Percentiles rank a stretch among this genome's conserved stretches.
phyloP scores from a whole-genome alignment of 163 green algal genomes.

The Scenedesmus sp. region DNA sequence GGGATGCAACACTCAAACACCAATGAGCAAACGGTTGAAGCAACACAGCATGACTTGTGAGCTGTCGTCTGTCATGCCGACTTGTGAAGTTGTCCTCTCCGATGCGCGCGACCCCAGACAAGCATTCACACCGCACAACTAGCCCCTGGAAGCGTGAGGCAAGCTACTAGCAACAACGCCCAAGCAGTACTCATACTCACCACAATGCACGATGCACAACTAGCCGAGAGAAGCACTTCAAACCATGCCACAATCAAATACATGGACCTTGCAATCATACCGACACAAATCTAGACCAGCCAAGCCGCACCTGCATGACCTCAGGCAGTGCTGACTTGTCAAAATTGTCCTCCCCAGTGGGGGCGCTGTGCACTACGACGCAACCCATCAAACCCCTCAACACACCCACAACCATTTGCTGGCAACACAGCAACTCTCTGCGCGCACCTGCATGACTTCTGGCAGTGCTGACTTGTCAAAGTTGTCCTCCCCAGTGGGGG shows the following conservation, averaged over 20 bases:
- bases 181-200: background rate
- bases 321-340: constrained; percentile 93
- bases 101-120: too few relatives aligned
- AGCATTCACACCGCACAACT: too few relatives aligned
- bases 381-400: too few relatives aligned
- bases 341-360: constrained; percentile 95
- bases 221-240: too few relatives aligned
- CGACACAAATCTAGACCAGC: background rate
- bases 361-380: constrained; percentile 43
- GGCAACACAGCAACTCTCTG: too few relatives aligned
- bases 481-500: constrained; percentile 93
- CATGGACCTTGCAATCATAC: background rate
- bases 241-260: background rate
- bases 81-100: too few relatives aligned
- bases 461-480: constrained; percentile 93
- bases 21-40: background rate
- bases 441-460: constrained; percentile 91
- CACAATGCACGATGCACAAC: background rate
- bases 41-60: background rate
- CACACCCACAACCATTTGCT: too few relatives aligned
- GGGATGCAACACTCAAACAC: background rate
- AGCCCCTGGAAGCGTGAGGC: too few relatives aligned
- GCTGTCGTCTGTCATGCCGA: too few relatives aligned
- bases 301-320: constrained; percentile 89
- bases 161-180: background rate